Conservation (phyloP, 805 yeast genomes). For the Ogataea dorogensis region DNA sequence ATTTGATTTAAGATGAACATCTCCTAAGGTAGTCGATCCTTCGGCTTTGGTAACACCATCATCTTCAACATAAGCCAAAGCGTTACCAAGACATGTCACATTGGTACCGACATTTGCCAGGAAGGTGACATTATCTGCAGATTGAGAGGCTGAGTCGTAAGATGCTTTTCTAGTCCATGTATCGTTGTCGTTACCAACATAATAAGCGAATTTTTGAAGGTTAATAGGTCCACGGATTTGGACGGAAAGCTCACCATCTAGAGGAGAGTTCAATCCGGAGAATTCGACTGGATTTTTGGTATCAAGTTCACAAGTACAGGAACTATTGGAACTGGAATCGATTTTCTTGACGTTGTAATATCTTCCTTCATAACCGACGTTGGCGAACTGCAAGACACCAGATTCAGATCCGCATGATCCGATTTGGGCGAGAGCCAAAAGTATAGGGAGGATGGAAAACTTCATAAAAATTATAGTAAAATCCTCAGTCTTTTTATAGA, state of each 20-base stretch:
- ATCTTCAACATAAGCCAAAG: slow-evolving; percentile 57
- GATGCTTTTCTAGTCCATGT: slow-evolving; percentile 61
- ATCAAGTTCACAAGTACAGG: slow-evolving; percentile 48
- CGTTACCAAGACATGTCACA: slow-evolving; percentile 66
- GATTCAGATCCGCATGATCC: no score
- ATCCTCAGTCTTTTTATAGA: slow-evolving; percentile 1
- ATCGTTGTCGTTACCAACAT: slow-evolving; percentile 43
- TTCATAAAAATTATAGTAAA: slow-evolving; percentile 2
- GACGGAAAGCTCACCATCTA: slow-evolving; percentile 67
- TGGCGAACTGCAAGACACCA: slow-evolving; percentile 47
- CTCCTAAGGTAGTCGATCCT: slow-evolving; percentile 46
- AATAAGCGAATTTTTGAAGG: slow-evolving; percentile 60
- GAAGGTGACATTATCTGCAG: slow-evolving; percentile 65
- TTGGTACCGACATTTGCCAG: slow-evolving; percentile 60
- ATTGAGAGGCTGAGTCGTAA: slow-evolving; percentile 48
- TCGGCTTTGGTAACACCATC: slow-evolving; percentile 54
- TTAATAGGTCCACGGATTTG: slow-evolving; percentile 77
- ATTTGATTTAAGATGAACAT: slow-evolving; percentile 51
- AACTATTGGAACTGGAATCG: slow-evolving; percentile 39
- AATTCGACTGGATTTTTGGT: slow-evolving; percentile 36
- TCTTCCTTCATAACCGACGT: slow-evolving; percentile 55
- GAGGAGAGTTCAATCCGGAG: slow-evolving; percentile 62
- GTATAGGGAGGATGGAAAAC: slow-evolving; percentile 1
- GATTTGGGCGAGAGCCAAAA: slow-evolving; percentile 1
- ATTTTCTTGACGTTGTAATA: slow-evolving; percentile 47